Conservation (phyloP, 345 rosid genomes). For the Salix brachista region DNA sequence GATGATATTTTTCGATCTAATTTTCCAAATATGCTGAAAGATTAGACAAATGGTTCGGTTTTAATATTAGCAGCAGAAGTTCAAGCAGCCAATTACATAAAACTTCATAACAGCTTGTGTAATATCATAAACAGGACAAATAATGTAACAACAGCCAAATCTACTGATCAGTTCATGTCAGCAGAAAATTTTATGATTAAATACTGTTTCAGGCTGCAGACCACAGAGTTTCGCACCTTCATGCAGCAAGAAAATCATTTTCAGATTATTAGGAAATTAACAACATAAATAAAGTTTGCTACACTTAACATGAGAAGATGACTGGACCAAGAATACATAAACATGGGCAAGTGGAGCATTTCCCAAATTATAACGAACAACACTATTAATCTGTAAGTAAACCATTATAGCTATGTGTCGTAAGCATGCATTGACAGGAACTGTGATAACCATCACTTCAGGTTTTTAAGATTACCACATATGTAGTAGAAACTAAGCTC, state of each 20-base stretch:
- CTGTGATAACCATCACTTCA: not conserved
- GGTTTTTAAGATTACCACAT: conserved; percentile 66
- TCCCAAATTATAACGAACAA: not conserved
- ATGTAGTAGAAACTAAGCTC: conserved; percentile 89
- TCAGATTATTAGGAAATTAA: not conserved
- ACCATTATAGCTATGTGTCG: not conserved
- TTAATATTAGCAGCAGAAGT: not conserved
- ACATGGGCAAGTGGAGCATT: not conserved
- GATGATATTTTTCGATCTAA: not conserved
- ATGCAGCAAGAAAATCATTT: not conserved
- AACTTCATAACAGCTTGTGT: not conserved
- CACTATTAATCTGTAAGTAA: not conserved
- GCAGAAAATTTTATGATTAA: not conserved
- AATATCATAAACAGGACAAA: not conserved
- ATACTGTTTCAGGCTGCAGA: not conserved
- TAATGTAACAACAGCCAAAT: not conserved
- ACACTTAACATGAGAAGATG: not conserved
- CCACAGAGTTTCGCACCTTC: not conserved
- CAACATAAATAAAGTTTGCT: not conserved
- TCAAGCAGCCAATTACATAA: not conserved
- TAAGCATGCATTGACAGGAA: conserved; percentile 1
- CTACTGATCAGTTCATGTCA: not conserved
- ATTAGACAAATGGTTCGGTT: not conserved
- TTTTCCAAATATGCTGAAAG: not conserved
- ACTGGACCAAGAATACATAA: not conserved